phyloP scores from a whole-genome alignment of 2,329 filamentous ascomycete species.

The Aureobasidium lini region DNA sequence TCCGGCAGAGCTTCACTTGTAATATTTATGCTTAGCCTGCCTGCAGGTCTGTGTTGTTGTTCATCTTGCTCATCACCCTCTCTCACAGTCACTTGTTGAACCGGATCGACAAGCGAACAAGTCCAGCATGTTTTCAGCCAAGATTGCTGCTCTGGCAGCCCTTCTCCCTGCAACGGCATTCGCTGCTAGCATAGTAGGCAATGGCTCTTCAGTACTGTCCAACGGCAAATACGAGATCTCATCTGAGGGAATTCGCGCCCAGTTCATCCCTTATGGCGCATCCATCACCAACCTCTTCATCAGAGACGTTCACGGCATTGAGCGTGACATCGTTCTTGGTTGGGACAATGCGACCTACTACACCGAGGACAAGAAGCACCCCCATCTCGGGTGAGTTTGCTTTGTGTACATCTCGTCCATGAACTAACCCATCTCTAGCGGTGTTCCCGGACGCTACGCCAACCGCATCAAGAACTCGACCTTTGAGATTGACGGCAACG shows the following conservation, averaged over 20 bases:
- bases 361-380: conserved; percentile 54
- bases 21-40: not conserved
- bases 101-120: not conserved
- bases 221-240: conserved; percentile 63
- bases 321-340: conserved; percentile 64
- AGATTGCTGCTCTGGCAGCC: conserved; percentile 16
- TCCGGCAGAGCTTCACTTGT: conserved; percentile 3
- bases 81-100: not conserved
- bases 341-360: conserved; percentile 73
- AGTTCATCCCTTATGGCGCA: conserved; percentile 69
- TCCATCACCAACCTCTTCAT: conserved; percentile 65
- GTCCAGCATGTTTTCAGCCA: conserved; percentile 1
- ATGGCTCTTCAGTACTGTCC: conserved; percentile 20
- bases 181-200: conserved; percentile 18
- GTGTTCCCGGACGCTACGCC: conserved; percentile 54
- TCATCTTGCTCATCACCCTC: not conserved
- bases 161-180: conserved; percentile 18
- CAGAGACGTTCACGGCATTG: conserved; percentile 59
- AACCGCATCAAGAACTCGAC: conserved; percentile 64
- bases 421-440: not conserved
- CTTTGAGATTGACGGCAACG: conserved; percentile 42
- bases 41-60: conserved; percentile 6
- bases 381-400: conserved; percentile 51
- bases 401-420: not conserved
- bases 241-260: conserved; percentile 57